Percentiles rank a stretch among this genome's conserved stretches.
Conservation (phyloP, 805 yeast genomes). For the Cyberlindnera xylosilytica region DNA sequence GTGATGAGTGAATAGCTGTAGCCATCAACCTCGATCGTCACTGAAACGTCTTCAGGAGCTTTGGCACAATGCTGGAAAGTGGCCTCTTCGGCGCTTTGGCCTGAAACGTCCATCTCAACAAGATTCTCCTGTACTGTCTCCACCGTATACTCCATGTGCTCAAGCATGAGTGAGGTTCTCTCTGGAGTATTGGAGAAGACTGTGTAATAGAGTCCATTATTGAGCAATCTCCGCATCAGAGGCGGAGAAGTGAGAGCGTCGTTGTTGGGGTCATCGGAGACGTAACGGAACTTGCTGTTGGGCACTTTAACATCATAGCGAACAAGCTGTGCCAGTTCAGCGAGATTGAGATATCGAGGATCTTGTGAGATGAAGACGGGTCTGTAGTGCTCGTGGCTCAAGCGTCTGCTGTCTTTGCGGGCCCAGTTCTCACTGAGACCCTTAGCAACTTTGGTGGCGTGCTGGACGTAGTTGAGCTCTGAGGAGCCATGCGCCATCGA, state of each 20-base stretch:
- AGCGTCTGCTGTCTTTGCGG: neutral
- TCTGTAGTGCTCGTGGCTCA: neutral
- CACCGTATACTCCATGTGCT: neutral
- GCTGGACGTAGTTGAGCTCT: neutral
- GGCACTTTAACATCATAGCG: slow-evolving; percentile 9
- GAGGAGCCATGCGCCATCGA: neutral
- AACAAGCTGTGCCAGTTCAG: slow-evolving; percentile 17
- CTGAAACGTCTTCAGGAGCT: neutral
- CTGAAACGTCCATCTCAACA: neutral
- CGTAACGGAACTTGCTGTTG: slow-evolving; percentile 16
- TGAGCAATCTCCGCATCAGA: slow-evolving; percentile 16
- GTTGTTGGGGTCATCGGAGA: slow-evolving; percentile 11
- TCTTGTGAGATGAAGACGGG: slow-evolving; percentile 15
- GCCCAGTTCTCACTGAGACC: neutral
- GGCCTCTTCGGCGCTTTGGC: slow-evolving; percentile 1
- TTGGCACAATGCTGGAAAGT: neutral
- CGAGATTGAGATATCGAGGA: slow-evolving; percentile 17
- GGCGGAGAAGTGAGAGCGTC: slow-evolving; percentile 13
- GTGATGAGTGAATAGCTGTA: slow-evolving; percentile 6
- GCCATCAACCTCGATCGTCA: slow-evolving; percentile 13
- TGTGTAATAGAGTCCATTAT: slow-evolving; percentile 20
- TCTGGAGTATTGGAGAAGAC: slow-evolving; percentile 18
- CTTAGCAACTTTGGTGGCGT: neutral
- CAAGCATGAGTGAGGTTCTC: slow-evolving; percentile 3
- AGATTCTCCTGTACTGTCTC: neutral